A percentile compares a stretch with the other conserved stretches of the same genome.
Evolutionary conservation across 148 eudicot genomes (phyloP).

Genomic region (Dianthus caryophyllus): DNA sequence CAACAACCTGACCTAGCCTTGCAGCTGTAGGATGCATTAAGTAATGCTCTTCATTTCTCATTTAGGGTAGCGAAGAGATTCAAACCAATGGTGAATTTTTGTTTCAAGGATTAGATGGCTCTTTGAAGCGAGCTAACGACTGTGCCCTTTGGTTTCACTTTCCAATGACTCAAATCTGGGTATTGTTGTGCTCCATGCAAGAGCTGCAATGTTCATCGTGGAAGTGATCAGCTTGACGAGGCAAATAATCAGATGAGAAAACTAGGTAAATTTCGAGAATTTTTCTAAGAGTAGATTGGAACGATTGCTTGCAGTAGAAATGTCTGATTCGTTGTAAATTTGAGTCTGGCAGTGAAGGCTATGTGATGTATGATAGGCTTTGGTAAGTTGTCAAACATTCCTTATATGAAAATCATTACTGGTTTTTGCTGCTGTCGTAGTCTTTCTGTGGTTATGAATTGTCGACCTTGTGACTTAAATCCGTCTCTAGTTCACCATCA

Average conservation of each 20-base stretch:
- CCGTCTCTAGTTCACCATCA: no score
- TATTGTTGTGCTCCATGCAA: conserved; percentile 9
- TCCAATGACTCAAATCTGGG: conserved; percentile 10
- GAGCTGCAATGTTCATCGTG: conserved; percentile 12
- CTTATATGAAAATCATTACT: conserved; percentile 13
- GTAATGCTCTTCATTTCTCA: conserved; percentile 2
- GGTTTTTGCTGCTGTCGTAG: conserved; percentile 1
- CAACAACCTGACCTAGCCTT: conserved; percentile 98
- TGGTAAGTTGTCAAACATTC: conserved; percentile 8
- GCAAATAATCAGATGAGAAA: conserved; percentile 16
- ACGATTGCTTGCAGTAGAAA: conserved; percentile 11
- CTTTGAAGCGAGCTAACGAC: background rate
- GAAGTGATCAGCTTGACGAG: conserved; percentile 18
- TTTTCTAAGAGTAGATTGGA: conserved; percentile 15
- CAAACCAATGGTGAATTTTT: background rate
- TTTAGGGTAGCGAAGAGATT: conserved; percentile 9
- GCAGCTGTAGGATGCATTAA: conserved; percentile 49
- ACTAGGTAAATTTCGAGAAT: conserved; percentile 22
- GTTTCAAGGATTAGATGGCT: background rate
- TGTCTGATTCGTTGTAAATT: conserved; percentile 29
- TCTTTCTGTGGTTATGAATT: background rate
- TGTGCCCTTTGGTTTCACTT: background rate
- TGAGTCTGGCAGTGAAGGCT: conserved; percentile 21
- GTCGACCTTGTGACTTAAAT: no score
- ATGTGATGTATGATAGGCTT: background rate